Conservation (phyloP, 345 rosid genomes). For the Melaleuca quinquenervia region DNA sequence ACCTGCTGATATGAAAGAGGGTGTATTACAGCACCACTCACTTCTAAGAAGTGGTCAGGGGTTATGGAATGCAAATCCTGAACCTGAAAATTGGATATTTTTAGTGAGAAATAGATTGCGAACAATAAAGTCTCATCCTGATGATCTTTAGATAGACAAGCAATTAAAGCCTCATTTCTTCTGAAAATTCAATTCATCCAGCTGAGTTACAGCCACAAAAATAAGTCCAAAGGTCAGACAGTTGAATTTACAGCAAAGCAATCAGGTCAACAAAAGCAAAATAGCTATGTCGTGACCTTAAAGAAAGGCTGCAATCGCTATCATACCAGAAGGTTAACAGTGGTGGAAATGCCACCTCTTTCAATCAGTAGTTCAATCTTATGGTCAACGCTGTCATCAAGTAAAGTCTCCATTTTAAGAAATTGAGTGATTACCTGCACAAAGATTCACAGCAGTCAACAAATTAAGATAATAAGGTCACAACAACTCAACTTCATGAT, state of each 20-base stretch:
- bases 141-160: background rate
- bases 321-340: slow-evolving; percentile 60
- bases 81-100: slow-evolving; percentile 39
- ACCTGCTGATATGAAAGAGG: slow-evolving; percentile 98
- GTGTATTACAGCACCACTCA: slow-evolving; percentile 90
- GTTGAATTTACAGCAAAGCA: background rate
- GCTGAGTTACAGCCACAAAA: background rate
- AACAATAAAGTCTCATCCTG: background rate
- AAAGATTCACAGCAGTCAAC: background rate
- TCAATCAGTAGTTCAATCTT: slow-evolving; percentile 61
- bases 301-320: background rate
- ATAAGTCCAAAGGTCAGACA: background rate
- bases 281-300: background rate
- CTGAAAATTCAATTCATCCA: background rate
- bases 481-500: background rate
- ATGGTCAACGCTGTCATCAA: slow-evolving; percentile 71
- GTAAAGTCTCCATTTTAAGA: slow-evolving; percentile 64
- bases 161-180: background rate
- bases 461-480: background rate
- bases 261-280: background rate
- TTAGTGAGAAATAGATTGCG: background rate
- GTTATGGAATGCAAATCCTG: slow-evolving; percentile 90
- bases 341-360: slow-evolving; percentile 75
- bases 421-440: slow-evolving; percentile 81
- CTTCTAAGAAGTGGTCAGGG: slow-evolving; percentile 82